Evolutionary conservation across 345 rosid genomes (phyloP).

Genomic region (Balakata baccata): DNA sequence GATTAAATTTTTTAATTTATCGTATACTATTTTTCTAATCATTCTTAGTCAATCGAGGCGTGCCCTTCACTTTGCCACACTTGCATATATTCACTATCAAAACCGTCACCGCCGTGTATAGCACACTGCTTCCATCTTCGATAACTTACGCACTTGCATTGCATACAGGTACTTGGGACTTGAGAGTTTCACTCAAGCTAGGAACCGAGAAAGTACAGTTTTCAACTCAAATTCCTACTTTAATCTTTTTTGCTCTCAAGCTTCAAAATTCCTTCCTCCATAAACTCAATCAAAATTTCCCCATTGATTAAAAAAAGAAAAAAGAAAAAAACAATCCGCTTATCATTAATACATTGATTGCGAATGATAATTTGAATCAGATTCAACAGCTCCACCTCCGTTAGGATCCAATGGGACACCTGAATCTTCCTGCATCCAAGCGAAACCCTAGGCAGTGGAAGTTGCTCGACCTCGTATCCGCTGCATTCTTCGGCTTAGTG

Average conservation of each 20-base stretch:
- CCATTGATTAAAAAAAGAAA: neutral
- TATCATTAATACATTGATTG: neutral
- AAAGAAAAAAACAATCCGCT: neutral
- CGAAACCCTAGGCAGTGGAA: conserved; percentile 82
- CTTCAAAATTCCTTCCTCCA: neutral
- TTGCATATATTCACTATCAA: neutral
- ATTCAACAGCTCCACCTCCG: conserved; percentile 6
- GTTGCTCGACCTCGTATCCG: conserved; percentile 75
- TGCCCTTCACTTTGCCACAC: neutral
- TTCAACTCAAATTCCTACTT: neutral
- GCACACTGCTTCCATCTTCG: neutral
- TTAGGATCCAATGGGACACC: conserved; percentile 51
- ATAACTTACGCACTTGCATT: neutral
- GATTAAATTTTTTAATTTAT: no score
- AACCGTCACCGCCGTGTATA: conserved; percentile 9
- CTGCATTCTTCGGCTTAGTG: conserved; percentile 72
- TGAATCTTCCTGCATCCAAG: conserved; percentile 65
- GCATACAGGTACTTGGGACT: neutral
- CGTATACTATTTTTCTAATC: no score
- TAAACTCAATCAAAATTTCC: neutral
- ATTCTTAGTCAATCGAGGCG: no score
- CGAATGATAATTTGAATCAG: conserved; percentile 9
- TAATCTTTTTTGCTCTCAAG: neutral
- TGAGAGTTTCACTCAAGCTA: neutral
- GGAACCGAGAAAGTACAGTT: neutral